These are phyloP conservation scores for Fraxinus baroniana DNA, from an alignment of 305 asterid species.

Conservation along the genomic window DNA sequence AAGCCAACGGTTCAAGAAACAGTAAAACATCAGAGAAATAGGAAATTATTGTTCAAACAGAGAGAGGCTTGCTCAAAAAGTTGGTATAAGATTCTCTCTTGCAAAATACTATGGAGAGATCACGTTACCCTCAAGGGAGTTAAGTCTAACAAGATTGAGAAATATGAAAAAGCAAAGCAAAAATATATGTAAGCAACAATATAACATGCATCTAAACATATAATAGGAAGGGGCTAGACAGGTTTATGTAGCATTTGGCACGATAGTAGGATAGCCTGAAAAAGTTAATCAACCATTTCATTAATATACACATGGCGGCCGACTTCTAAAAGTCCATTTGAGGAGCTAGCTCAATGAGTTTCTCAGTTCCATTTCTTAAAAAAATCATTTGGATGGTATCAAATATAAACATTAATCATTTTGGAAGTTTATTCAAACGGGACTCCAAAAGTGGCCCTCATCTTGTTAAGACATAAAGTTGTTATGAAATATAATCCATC, in stretches of 20 bases:
- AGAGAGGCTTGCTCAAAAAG: neutral
- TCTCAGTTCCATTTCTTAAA: neutral
- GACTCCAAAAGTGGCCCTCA: neutral
- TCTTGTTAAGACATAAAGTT: neutral
- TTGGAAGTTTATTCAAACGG: neutral
- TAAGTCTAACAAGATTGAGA: neutral
- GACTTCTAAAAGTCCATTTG: neutral
- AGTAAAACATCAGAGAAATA: neutral
- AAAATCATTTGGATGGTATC: neutral
- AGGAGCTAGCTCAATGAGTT: neutral
- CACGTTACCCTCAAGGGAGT: neutral
- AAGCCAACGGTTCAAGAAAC: neutral
- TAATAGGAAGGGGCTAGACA: neutral
- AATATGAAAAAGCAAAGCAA: neutral
- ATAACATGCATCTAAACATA: neutral
- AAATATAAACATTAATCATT: neutral
- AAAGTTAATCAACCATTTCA: neutral
- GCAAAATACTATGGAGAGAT: neutral
- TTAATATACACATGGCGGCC: neutral
- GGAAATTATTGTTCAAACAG: neutral
- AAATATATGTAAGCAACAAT: neutral
- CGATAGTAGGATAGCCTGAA: neutral
- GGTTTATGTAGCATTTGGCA: neutral
- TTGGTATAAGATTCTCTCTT: neutral
- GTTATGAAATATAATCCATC: neutral